These are phyloP conservation scores for Talaromyces sp. DNA, from an alignment of 2,329 filamentous ascomycete genomes.

Conservation along the genomic window DNA sequence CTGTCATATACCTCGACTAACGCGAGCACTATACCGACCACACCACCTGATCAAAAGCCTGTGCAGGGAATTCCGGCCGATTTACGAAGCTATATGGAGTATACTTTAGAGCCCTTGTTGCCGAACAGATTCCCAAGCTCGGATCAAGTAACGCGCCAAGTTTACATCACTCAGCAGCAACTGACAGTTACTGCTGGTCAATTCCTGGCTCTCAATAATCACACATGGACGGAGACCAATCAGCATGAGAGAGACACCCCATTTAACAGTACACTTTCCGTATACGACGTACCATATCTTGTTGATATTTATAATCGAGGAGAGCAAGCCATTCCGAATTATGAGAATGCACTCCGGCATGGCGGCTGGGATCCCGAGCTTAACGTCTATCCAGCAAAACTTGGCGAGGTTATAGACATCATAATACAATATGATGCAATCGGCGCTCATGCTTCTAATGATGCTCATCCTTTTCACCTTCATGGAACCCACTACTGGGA, in stretches of 20 bases:
- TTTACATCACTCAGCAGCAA: background rate
- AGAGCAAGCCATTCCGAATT: conserved; percentile 39
- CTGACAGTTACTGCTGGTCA: conserved; percentile 26
- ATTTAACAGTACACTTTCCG: background rate
- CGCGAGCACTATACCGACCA: conserved; percentile 6
- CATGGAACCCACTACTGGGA: conserved; percentile 49
- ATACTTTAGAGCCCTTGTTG: background rate
- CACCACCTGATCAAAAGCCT: conserved; percentile 14
- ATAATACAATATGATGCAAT: conserved; percentile 40
- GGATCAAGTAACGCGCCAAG: conserved; percentile 20
- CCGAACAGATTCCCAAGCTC: conserved; percentile 35
- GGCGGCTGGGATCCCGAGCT: conserved; percentile 43
- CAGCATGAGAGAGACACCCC: conserved; percentile 13
- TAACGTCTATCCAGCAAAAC: conserved; percentile 40
- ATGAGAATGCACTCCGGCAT: conserved; percentile 34
- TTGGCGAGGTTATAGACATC: conserved; percentile 49
- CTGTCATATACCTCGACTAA: conserved; percentile 20
- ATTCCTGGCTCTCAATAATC: conserved; percentile 39
- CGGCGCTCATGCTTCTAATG: conserved; percentile 27
- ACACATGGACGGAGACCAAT: conserved; percentile 44
- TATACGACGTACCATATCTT: conserved; percentile 41
- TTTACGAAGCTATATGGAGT: conserved; percentile 19
- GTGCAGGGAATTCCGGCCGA: conserved; percentile 20
- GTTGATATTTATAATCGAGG: conserved; percentile 45
- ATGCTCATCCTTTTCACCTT: conserved; percentile 47